Percentiles rank a stretch among this genome's conserved stretches.
phyloP scores from a whole-genome alignment of 768 basidiomycete genomes.

The Lentinula detonsa region DNA sequence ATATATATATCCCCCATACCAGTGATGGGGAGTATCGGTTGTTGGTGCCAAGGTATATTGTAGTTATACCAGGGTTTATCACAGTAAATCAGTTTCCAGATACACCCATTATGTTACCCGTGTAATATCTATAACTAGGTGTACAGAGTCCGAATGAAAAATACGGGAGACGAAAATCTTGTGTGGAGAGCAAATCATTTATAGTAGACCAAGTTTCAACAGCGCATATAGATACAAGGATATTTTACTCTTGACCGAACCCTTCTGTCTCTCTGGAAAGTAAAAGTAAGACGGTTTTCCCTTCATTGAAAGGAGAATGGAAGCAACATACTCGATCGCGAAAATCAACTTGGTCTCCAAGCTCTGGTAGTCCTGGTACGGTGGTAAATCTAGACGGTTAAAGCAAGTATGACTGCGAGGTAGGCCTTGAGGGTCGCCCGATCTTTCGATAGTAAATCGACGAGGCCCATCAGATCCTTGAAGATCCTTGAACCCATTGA shows the following conservation, averaged over 20 bases:
- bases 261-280: conserved; percentile 66
- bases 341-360: conserved; percentile 81
- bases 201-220: not conserved
- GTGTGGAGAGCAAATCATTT: not conserved
- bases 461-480: conserved; percentile 92
- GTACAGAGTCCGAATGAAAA: not conserved
- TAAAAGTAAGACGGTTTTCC: not conserved
- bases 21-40: too few species aligned
- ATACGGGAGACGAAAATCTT: not conserved
- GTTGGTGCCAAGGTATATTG: too few species aligned
- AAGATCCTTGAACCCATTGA: conserved; percentile 92
- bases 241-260: conserved; percentile 54
- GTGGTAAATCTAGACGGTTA: conserved; percentile 83
- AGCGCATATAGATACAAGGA: conserved; percentile 2
- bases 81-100: too few species aligned
- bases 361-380: conserved; percentile 84
- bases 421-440: conserved; percentile 80
- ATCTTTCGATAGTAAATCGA: conserved; percentile 93
- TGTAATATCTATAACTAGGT: not conserved
- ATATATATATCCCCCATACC: too few species aligned
- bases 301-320: not conserved
- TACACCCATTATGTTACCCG: not conserved
- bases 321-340: conserved; percentile 66
- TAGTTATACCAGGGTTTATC: too few species aligned
- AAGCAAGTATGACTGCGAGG: conserved; percentile 94